These are phyloP conservation scores for Tetrapisispora fleetii DNA, from an alignment of 805 yeast species.

Conservation along the genomic window DNA sequence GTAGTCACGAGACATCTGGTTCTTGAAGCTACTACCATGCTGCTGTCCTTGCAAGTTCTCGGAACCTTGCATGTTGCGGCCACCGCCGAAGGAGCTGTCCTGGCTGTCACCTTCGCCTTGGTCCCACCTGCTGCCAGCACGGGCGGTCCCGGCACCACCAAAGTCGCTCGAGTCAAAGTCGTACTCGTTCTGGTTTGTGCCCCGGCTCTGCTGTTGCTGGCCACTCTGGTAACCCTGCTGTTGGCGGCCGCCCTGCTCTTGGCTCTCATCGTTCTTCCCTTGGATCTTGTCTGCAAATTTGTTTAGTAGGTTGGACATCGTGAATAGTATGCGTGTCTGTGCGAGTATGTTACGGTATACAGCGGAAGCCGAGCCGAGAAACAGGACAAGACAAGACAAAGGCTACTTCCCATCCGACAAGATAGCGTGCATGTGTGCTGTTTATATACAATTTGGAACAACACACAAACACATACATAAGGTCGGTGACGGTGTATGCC, in stretches of 20 bases:
- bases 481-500: no score
- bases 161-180: slow-evolving; percentile 2
- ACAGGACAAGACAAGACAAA: no score
- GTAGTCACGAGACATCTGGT: neutral
- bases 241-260: neutral
- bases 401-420: no score
- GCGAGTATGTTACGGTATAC: no score
- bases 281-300: slow-evolving; percentile 26
- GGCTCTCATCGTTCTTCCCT: slow-evolving; percentile 6
- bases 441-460: no score
- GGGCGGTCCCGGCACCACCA: neutral
- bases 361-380: no score
- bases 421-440: no score
- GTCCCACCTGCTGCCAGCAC: neutral
- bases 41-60: neutral
- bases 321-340: neutral
- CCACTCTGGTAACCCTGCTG: neutral
- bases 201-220: neutral
- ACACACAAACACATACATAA: no score
- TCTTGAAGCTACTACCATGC: neutral
- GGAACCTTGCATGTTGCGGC: neutral
- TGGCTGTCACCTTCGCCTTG: neutral
- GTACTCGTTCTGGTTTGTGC: slow-evolving; percentile 1
- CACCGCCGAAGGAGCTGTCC: neutral
- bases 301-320: slow-evolving; percentile 26